These are phyloP conservation scores for Ceratobasidium sp. DNA, from an alignment of 1,284 basidiomycete species.

Conservation along the genomic window DNA sequence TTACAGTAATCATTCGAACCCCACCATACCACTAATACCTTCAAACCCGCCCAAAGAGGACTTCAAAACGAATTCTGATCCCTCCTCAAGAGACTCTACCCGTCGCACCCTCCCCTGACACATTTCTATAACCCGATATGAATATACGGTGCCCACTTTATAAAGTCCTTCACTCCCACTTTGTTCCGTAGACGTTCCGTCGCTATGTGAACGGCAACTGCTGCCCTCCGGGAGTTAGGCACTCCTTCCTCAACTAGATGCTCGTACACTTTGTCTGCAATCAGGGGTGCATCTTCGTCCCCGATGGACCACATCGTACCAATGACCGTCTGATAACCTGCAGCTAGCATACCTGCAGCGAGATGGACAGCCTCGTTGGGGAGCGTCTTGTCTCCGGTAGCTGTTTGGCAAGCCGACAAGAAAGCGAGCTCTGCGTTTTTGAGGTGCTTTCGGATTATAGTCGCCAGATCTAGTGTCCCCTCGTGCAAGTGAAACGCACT, in stretches of 20 bases:
- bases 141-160: constrained; percentile 6
- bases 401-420: constrained; percentile 44
- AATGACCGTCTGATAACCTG: constrained; percentile 18
- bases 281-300: constrained; percentile 19
- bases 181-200: neutral
- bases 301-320: constrained; percentile 29
- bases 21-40: too few species aligned
- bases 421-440: constrained; percentile 37
- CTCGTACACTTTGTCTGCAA: constrained; percentile 7
- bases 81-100: too few species aligned
- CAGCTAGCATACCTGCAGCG: constrained; percentile 21
- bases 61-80: too few species aligned
- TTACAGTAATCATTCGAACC: too few species aligned
- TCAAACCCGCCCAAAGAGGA: too few species aligned
- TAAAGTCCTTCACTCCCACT: constrained; percentile 15
- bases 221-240: neutral
- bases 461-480: neutral
- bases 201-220: constrained; percentile 7
- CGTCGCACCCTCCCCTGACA: too few species aligned
- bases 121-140: constrained; percentile 19
- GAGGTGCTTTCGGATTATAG: constrained; percentile 1
- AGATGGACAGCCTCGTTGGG: constrained; percentile 30
- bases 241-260: constrained; percentile 2
- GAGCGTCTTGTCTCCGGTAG: constrained; percentile 21
- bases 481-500: constrained; percentile 31